Evolutionary conservation across 1,139 yeast species (phyloP), one percentile per base, ranked within the genome.

Genomic region (Spathaspora sp.): DNA sequence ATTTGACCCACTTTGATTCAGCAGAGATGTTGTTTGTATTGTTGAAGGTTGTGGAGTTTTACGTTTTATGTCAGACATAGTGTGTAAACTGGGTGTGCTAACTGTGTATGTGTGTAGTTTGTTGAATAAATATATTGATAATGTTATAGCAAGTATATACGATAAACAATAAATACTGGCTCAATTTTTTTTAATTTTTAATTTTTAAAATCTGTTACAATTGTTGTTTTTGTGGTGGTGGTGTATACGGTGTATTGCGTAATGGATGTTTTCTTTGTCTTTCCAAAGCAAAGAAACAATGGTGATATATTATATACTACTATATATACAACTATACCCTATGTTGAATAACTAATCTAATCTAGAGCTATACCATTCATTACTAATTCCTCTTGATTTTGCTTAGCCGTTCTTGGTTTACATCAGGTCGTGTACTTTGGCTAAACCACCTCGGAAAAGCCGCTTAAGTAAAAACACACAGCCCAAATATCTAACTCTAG

Each of bases 1-100:
- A 48, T 86, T 84, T 23, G 85, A 81, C 2, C 84, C 82, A 42
- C 68, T 63, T 48, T 67, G 71, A 44, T 67, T 67, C 10, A 69
- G 64, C 37, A 61, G 56, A 8, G 65, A 43, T 17, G 63, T 62
- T 7, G 64, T 46, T 1, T 43, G 10, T 11, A 25, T 23, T 7
- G 38, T 31, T 7, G 6, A 33, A 16, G 38, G 36, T 45, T 38
- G 29, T 3, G 20, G 56, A 23, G 47, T 47, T 40, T 47, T 49
- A 20, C 46, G 49, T 34, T 43, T 46, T 39, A 7, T 20, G 4
- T 11, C 26, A 17, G 39, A 17, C 39, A 16, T 36, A 9, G 16
- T 34, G n/a, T n/a, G n/a, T n/a, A n/a, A n/a, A n/a, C n/a, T n/a
- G n/a, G n/a, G n/a, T n/a, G n/a, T n/a, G n/a, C n/a, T n/a, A n/a